Evolutionary conservation across 2,329 filamentous ascomycete species (phyloP).

Genomic region (Apiospora rasikravindrae): DNA sequence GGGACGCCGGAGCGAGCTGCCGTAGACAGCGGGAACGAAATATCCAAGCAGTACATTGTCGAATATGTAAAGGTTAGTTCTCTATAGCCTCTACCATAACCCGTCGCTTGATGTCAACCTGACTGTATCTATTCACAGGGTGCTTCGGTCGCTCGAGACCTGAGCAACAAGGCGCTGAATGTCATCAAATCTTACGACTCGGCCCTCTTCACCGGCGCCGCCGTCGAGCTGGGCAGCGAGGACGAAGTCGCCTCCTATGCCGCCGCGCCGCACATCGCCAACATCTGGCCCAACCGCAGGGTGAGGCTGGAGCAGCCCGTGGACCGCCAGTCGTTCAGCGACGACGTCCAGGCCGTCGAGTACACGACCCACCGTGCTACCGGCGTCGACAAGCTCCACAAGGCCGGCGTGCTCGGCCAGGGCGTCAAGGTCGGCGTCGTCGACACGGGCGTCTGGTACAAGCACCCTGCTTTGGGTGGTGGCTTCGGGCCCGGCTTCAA

Average conservation of each 20-base stretch:
- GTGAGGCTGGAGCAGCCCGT: background rate
- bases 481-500: constrained; percentile 29
- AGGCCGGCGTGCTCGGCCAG: constrained; percentile 27
- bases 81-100: too few species aligned
- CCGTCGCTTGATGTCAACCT: background rate
- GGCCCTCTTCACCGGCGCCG: constrained; percentile 12
- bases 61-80: background rate
- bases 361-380: constrained; percentile 15
- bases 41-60: constrained; percentile 6
- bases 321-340: background rate
- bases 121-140: background rate
- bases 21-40: background rate
- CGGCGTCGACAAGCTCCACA: constrained; percentile 28
- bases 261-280: constrained; percentile 6
- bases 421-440: constrained; percentile 28
- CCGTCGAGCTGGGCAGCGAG: background rate
- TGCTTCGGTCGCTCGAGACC: background rate
- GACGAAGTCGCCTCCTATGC: background rate
- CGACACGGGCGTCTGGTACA: constrained; percentile 29
- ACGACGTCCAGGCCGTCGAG: background rate
- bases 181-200: constrained; percentile 17
- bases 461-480: constrained; percentile 27
- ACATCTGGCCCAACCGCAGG: constrained; percentile 11
- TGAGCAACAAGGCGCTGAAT: constrained; percentile 7
- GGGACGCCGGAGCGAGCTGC: background rate